A percentile compares a stretch with the other conserved stretches of the same genome.
phyloP scores from a whole-genome alignment of 2,329 filamentous ascomycete genomes.

The Leptographium galeiforme region DNA sequence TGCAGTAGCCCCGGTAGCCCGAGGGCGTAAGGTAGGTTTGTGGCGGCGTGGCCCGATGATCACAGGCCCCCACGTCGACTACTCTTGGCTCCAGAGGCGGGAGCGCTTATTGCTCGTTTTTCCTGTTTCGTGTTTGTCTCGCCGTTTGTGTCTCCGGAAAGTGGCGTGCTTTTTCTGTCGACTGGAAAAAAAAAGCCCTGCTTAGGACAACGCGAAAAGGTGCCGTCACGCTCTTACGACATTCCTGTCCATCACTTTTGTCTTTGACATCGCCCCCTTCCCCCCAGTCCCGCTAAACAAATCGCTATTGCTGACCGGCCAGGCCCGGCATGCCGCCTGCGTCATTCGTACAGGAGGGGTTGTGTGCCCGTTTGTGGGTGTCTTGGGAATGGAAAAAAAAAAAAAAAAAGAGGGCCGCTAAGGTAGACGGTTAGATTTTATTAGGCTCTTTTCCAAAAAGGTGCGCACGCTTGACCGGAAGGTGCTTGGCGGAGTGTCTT shows the following conservation, averaged over 20 bases:
- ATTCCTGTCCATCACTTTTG: too few species aligned
- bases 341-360: background rate
- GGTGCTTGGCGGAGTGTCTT: too few species aligned
- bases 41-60: conserved; percentile 1
- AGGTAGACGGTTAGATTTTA: background rate
- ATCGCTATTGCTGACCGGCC: background rate
- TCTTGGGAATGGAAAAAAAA: background rate
- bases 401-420: conserved; percentile 1
- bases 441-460: background rate
- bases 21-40: background rate
- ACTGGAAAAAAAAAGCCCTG: too few species aligned
- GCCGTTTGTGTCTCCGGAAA: too few species aligned
- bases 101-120: background rate
- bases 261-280: background rate
- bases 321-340: background rate
- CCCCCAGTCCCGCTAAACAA: background rate
- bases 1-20: background rate
- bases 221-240: background rate
- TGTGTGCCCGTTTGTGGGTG: background rate
- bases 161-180: too few species aligned
- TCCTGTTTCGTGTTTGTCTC: background rate
- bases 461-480: background rate
- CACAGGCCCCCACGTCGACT: background rate
- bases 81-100: background rate
- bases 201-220: too few species aligned